These are phyloP conservation scores for Ceratocystis eucalypticola DNA, from an alignment of 2,329 filamentous ascomycete genomes.

Conservation along the genomic window DNA sequence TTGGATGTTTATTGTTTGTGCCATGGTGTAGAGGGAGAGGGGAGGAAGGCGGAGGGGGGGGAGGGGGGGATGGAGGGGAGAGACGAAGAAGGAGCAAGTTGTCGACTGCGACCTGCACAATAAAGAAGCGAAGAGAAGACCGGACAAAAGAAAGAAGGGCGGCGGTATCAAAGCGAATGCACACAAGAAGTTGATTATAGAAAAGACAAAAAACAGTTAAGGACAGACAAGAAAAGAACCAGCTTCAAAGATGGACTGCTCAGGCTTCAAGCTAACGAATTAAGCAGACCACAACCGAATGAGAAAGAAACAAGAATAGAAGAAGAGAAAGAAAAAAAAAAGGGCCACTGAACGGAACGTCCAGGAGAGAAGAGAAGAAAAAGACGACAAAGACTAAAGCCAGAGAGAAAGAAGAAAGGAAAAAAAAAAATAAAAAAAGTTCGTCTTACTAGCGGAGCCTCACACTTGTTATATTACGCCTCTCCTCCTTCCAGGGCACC, in stretches of 20 bases:
- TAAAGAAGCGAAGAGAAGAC: neutral
- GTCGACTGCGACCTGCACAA: neutral
- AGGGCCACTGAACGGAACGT: neutral
- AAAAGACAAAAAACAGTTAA: neutral
- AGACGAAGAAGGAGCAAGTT: neutral
- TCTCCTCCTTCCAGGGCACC: neutral
- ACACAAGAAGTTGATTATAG: neutral
- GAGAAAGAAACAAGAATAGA: neutral
- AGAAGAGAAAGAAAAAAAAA: slow-evolving; percentile 1
- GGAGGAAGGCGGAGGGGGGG: neutral
- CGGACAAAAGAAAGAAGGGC: neutral
- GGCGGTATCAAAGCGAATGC: neutral
- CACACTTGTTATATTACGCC: neutral
- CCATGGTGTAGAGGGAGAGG: neutral
- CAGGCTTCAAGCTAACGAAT: neutral
- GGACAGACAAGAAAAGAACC: slow-evolving; percentile 2
- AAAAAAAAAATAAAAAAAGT: neutral
- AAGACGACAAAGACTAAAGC: neutral
- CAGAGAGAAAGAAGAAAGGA: neutral
- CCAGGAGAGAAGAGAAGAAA: neutral
- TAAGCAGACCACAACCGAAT: neutral
- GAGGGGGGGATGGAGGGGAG: too few species aligned
- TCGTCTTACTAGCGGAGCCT: neutral
- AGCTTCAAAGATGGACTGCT: neutral
- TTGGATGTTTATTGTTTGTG: slow-evolving; percentile 15